Percentiles rank a stretch among this genome's conserved stretches.
Conservation (phyloP, 257 asterid genomes). For the Capsicum rhomboideum region DNA sequence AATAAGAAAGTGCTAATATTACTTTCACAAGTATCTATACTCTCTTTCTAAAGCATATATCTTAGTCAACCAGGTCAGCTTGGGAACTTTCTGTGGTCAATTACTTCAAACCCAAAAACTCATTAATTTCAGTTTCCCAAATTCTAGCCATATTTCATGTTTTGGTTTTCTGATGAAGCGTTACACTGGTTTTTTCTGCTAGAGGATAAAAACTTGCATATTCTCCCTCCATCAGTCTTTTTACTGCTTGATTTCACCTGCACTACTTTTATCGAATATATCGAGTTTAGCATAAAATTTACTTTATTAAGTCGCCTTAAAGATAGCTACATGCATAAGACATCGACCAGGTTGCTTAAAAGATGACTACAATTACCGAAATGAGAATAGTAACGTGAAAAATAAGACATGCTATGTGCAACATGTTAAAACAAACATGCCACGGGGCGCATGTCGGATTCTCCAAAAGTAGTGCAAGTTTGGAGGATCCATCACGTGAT, state of each 20-base stretch:
- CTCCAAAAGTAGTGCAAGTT: no score
- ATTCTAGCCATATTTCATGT: neutral
- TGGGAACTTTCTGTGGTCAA: neutral
- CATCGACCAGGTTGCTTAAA: neutral
- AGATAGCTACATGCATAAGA: neutral
- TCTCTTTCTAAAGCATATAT: neutral
- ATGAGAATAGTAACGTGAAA: no score
- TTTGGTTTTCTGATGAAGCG: neutral
- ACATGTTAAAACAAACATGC: neutral
- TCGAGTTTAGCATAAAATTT: neutral
- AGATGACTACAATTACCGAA: neutral
- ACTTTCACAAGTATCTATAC: neutral
- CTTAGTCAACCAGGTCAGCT: slow-evolving; percentile 5
- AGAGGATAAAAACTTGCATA: neutral
- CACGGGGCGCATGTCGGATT: neutral
- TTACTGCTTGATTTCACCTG: slow-evolving; percentile 5
- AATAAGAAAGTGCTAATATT: neutral
- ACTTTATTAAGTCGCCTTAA: neutral
- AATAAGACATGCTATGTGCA: neutral
- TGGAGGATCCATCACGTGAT: neutral
- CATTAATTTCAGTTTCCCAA: neutral
- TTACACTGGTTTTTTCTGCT: neutral
- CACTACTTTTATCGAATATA: neutral
- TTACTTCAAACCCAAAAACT: neutral
- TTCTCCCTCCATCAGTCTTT: neutral